Base-by-base conservation (phyloP, 164 flowering plant genomes). In the Magnolia sinica region DNA sequence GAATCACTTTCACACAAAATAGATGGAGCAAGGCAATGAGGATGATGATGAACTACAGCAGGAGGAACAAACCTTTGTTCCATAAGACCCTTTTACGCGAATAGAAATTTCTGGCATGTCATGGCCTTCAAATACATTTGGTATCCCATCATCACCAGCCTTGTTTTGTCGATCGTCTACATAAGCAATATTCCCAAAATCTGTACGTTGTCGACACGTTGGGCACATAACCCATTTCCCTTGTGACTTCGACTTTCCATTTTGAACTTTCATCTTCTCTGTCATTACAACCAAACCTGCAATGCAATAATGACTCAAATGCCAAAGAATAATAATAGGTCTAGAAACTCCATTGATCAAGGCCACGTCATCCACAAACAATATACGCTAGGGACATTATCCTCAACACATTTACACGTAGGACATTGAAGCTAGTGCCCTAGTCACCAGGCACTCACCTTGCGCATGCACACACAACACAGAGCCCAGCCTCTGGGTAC, bases 211-310 rank as follows among this genome's bases (percentile, higher is more conserved):
- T 76, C 99, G 87, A 81, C 99, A 96, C 58, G 92, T 90, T 75
- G 98, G 98, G 84, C 99, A 96, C 85, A 87, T 88, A 50, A 96
- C 85, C 95, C 97, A 89, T 77, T 88, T 88, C 55, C 77, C 75
- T 74, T 81, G 88, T 73, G 74, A 64, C 72, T 82, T 88, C 71
- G 74, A 64, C 72, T 82, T 88, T 69, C 84, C 89, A 49, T 82
- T 82, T 72, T 80, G 82, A 80, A 27, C 37, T 63, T 76, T 45
- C 77, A 84, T 81, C 50, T 73, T 77, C 79, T 92, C 97, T 50
- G 92, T 88, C 86, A 96, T 84, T 74, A 88, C 90, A 84, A 93
- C 82, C 29, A 96, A 86, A 87, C 99, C 99, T 95, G 87, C 45
- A 76, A 79, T 59, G 68, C 67, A 75, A 50, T 10, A 67, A 58